Evolutionary conservation across 768 basidiomycete species (phyloP).

Genomic region (Pleurotus platypus): DNA sequence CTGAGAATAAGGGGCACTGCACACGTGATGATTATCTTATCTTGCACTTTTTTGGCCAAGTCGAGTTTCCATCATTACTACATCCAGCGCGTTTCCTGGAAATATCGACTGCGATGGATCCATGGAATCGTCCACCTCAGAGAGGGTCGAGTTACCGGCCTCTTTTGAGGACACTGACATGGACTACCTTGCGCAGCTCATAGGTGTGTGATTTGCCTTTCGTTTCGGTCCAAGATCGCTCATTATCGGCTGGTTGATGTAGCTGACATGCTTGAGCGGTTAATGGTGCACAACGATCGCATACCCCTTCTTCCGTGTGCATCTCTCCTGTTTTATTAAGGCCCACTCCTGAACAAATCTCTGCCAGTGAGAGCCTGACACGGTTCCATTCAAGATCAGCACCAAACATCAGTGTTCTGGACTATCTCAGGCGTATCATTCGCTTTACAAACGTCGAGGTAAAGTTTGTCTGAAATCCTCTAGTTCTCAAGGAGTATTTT

Average conservation of each 20-base stretch:
- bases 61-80: neutral
- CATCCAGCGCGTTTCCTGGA: conserved; percentile 8
- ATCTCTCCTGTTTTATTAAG: conserved; percentile 13
- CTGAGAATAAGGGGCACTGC: too few relatives aligned
- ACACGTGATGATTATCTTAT: conserved; percentile 3
- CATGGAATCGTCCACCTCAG: conserved; percentile 67
- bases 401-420: conserved; percentile 83
- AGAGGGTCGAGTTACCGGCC: conserved; percentile 76
- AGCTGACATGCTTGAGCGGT: conserved; percentile 96
- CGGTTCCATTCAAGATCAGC: conserved; percentile 95
- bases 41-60: neutral
- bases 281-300: conserved; percentile 94
- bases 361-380: conserved; percentile 77
- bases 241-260: conserved; percentile 11
- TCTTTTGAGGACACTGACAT: conserved; percentile 82
- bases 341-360: conserved; percentile 15
- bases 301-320: conserved; percentile 86
- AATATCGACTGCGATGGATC: conserved; percentile 68
- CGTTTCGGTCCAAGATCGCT: neutral
- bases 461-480: conserved; percentile 18
- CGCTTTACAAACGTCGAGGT: conserved; percentile 96
- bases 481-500: conserved; percentile 6
- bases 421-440: conserved; percentile 93
- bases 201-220: conserved; percentile 51
- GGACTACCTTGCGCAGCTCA: conserved; percentile 83